Evolutionary conservation across 495 filamentous ascomycete genomes (phyloP).

Genomic region (Podospora bellae-mahoneyi): DNA sequence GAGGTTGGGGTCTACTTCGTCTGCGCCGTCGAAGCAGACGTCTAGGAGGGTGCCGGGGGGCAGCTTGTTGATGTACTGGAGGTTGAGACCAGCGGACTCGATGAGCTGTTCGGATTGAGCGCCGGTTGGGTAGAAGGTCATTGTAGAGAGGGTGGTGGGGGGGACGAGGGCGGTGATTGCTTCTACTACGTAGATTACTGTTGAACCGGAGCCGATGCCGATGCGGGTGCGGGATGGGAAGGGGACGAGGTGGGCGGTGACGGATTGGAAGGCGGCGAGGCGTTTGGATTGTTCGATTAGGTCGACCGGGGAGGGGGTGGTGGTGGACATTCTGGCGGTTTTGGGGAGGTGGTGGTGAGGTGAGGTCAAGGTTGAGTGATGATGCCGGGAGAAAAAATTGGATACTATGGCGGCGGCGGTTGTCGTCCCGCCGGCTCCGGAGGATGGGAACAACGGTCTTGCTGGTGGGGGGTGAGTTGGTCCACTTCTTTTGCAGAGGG

Average conservation of each 20-base stretch:
- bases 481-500: neutral
- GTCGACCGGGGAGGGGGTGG: slow-evolving; percentile 24
- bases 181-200: slow-evolving; percentile 92
- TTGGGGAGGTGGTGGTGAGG: neutral
- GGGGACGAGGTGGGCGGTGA: slow-evolving; percentile 76
- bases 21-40: slow-evolving; percentile 90
- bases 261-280: slow-evolving; percentile 76
- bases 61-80: slow-evolving; percentile 75
- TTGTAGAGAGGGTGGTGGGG: slow-evolving; percentile 51
- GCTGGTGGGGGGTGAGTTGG: neutral
- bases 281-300: slow-evolving; percentile 79
- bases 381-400: slow-evolving; percentile 1
- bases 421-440: neutral
- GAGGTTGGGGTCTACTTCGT: slow-evolving; percentile 91
- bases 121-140: slow-evolving; percentile 86
- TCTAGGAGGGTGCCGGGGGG: slow-evolving; percentile 54
- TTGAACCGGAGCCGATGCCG: slow-evolving; percentile 91
- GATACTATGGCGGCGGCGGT: neutral
- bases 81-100: slow-evolving; percentile 65
- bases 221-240: slow-evolving; percentile 65
- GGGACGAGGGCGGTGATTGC: slow-evolving; percentile 73
- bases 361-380: neutral
- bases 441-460: neutral
- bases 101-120: slow-evolving; percentile 86
- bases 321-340: slow-evolving; percentile 20